A percentile compares a stretch with the other conserved stretches of the same genome.
Evolutionary conservation across 305 asterid species (phyloP).

Genomic region (Coffea humblotiana): DNA sequence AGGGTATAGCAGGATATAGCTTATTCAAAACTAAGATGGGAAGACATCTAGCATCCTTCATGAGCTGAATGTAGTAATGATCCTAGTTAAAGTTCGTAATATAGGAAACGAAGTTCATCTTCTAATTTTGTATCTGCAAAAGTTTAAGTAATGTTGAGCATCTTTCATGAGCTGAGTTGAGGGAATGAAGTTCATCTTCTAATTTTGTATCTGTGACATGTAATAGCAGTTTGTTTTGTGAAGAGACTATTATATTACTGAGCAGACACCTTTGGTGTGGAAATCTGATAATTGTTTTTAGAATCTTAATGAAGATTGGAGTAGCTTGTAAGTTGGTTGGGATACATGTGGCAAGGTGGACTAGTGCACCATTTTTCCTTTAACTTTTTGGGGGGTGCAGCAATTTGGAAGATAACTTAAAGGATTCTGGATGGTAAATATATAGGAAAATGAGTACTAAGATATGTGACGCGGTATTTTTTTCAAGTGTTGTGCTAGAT

Average conservation of each 20-base stretch:
- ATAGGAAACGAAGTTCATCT: not conserved
- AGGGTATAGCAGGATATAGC: not conserved
- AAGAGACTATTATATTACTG: too few species aligned
- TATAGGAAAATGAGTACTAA: not conserved
- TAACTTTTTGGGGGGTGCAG: not conserved
- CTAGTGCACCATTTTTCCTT: not conserved
- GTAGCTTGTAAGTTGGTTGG: not conserved
- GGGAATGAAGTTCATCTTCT: not conserved
- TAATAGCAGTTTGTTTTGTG: too few species aligned
- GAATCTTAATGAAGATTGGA: too few species aligned
- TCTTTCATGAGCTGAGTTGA: not conserved
- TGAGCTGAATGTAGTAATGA: not conserved
- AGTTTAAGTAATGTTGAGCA: not conserved
- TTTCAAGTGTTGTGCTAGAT: not conserved
- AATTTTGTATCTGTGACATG: too few species aligned
- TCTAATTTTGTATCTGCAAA: too few species aligned
- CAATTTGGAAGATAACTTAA: not conserved
- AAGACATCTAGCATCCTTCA: not conserved
- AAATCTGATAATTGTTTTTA: too few species aligned
- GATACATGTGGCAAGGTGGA: not conserved
- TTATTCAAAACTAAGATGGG: not conserved
- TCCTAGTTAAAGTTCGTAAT: not conserved
- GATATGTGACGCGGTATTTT: not conserved
- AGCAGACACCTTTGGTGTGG: too few species aligned
- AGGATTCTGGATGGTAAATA: not conserved